These are phyloP conservation scores for Russula compacta DNA, from an alignment of 768 basidiomycete genomes.

Conservation along the genomic window DNA sequence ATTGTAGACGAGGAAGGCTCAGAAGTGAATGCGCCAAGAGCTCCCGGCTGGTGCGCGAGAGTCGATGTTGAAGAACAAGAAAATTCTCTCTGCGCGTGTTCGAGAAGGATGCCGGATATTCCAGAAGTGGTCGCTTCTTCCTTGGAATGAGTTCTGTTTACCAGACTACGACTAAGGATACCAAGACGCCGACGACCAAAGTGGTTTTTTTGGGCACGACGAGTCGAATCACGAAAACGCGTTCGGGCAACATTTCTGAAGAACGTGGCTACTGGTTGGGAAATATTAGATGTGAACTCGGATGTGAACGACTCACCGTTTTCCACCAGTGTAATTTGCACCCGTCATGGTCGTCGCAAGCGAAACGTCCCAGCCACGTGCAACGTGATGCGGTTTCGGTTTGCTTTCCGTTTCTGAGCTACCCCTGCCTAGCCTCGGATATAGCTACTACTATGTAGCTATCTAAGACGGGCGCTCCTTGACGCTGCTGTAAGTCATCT, in stretches of 20 bases:
- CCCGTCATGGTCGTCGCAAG: constrained; percentile 7
- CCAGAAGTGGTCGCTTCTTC: background rate
- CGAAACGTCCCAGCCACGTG: background rate
- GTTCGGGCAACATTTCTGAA: constrained; percentile 18
- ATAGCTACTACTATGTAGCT: no score
- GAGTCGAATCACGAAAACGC: constrained; percentile 14
- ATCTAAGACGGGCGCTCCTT: no score
- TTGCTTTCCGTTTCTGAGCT: no score
- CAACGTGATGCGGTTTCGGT: no score
- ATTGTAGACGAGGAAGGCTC: background rate
- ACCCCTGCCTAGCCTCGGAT: no score
- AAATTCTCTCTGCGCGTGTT: constrained; percentile 11
- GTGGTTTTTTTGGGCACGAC: constrained; percentile 18
- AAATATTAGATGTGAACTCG: background rate
- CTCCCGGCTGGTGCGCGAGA: background rate
- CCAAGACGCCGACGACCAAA: constrained; percentile 18
- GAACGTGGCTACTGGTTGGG: background rate
- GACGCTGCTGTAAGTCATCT: no score
- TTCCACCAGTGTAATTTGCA: constrained; percentile 19
- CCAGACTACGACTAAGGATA: constrained; percentile 13
- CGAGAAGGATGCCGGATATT: constrained; percentile 1
- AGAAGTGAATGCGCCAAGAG: background rate
- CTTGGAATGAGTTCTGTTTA: background rate
- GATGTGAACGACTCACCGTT: constrained; percentile 2
- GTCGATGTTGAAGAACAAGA: background rate